phyloP scores from a whole-genome alignment of 2,329 filamentous ascomycete species.

The Diatrype stigma region DNA sequence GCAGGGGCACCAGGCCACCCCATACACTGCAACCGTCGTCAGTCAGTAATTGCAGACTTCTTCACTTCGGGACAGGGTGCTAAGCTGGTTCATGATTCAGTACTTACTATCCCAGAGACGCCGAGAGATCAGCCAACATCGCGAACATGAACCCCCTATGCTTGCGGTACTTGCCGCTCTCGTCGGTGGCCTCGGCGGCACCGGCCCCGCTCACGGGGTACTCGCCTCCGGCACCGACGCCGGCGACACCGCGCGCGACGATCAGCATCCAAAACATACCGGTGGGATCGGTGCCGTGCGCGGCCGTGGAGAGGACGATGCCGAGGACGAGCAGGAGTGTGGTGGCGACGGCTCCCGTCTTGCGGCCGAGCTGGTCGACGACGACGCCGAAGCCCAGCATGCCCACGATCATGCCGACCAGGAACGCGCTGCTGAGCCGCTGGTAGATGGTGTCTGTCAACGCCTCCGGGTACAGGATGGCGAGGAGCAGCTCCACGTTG shows the following conservation, averaged over 20 bases:
- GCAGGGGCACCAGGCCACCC: slow-evolving; percentile 44
- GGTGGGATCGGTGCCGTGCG: slow-evolving; percentile 31
- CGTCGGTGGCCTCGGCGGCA: slow-evolving; percentile 51
- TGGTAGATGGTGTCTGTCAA: slow-evolving; percentile 42
- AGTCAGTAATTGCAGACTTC: background rate
- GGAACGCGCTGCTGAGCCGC: slow-evolving; percentile 50
- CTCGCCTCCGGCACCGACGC: slow-evolving; percentile 44
- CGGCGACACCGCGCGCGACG: slow-evolving; percentile 35
- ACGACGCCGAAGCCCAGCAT: slow-evolving; percentile 50
- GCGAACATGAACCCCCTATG: slow-evolving; percentile 52
- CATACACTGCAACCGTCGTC: slow-evolving; percentile 29
- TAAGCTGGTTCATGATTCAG: too few relatives aligned
- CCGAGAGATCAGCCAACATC: slow-evolving; percentile 48
- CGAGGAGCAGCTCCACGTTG: slow-evolving; percentile 38
- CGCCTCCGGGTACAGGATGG: slow-evolving; percentile 37
- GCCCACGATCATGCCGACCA: slow-evolving; percentile 53
- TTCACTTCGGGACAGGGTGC: too few relatives aligned
- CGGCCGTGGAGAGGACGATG: slow-evolving; percentile 41
- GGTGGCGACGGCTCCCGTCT: slow-evolving; percentile 42
- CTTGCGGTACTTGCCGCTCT: slow-evolving; percentile 38
- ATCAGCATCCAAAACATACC: slow-evolving; percentile 51
- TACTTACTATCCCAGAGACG: slow-evolving; percentile 40
- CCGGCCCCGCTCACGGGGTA: slow-evolving; percentile 49
- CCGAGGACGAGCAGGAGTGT: slow-evolving; percentile 44
- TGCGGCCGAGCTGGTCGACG: slow-evolving; percentile 46